Evolutionary conservation across 2,329 filamentous ascomycete species (phyloP).

Genomic region (Penicillium decumbens): DNA sequence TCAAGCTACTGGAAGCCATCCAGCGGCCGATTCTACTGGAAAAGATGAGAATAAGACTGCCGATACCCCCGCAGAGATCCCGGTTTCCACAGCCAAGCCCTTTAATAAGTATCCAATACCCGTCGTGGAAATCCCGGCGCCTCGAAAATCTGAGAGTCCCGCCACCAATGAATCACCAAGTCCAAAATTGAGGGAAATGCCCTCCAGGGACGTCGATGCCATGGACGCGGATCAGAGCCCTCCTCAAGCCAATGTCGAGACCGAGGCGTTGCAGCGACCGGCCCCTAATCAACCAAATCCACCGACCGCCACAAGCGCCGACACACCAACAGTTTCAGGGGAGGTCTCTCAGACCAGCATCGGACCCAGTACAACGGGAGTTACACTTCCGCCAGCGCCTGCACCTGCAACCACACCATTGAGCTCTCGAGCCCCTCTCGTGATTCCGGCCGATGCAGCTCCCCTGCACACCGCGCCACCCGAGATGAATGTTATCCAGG

Average conservation of each 20-base stretch:
- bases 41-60: neutral
- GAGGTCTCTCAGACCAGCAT: conserved; percentile 1
- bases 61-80: neutral
- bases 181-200: neutral
- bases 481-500: conserved; percentile 5
- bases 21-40: neutral
- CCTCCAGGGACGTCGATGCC: neutral
- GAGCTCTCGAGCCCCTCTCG: conserved; percentile 6
- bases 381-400: conserved; percentile 1
- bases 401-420: conserved; percentile 5
- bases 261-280: neutral
- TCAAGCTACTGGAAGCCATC: neutral
- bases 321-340: conserved; percentile 4
- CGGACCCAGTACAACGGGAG: neutral
- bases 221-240: conserved; percentile 19
- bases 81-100: neutral
- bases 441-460: conserved; percentile 5
- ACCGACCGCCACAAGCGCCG: conserved; percentile 1
- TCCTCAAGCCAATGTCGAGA: conserved; percentile 3
- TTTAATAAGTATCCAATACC: conserved; percentile 4
- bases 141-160: neutral
- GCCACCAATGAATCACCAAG: neutral
- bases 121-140: conserved; percentile 5
- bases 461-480: conserved; percentile 10
- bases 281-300: neutral